These are phyloP conservation scores for Rugonectria rugulosa DNA, from an alignment of 2,329 filamentous ascomycete species.

Conservation along the genomic window DNA sequence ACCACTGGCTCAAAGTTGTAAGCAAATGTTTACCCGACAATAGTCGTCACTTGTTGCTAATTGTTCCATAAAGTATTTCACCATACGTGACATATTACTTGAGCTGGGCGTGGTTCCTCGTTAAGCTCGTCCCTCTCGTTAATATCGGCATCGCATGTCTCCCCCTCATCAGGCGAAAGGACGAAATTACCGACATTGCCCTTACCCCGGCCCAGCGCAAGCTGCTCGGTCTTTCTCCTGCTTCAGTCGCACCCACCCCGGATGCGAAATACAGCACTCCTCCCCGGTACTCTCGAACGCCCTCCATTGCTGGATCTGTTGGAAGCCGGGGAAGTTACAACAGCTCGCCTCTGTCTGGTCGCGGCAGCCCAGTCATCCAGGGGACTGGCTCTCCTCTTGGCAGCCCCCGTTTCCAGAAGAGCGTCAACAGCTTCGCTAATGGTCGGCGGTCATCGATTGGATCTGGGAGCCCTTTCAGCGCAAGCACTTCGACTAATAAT, in stretches of 20 bases:
- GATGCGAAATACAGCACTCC: conserved; percentile 80
- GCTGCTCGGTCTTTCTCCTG: conserved; percentile 81
- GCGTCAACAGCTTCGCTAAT: conserved; percentile 57
- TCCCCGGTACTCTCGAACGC: conserved; percentile 82
- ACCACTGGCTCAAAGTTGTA: conserved; percentile 51
- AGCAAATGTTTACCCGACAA: conserved; percentile 30
- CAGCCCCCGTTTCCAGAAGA: conserved; percentile 73
- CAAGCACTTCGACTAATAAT: conserved; percentile 55
- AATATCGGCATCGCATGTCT: conserved; percentile 77
- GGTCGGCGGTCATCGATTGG: conserved; percentile 70
- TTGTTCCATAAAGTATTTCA: conserved; percentile 41
- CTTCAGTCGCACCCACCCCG: conserved; percentile 68
- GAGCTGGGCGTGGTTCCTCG: conserved; percentile 53
- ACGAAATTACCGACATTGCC: conserved; percentile 87
- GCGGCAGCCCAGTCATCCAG: conserved; percentile 56
- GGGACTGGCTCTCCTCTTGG: conserved; percentile 47
- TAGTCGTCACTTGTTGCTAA: conserved; percentile 27
- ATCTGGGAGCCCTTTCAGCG: conserved; percentile 60
- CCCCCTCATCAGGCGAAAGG: conserved; percentile 75
- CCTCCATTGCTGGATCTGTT: conserved; percentile 69
- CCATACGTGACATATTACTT: conserved; percentile 46
- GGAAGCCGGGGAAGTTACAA: conserved; percentile 65
- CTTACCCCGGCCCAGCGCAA: conserved; percentile 79
- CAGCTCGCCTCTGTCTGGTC: conserved; percentile 65
- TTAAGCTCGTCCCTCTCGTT: conserved; percentile 67